Evolutionary conservation across 2,329 filamentous ascomycete species (phyloP).

Genomic region (Ceratocystis variospora): DNA sequence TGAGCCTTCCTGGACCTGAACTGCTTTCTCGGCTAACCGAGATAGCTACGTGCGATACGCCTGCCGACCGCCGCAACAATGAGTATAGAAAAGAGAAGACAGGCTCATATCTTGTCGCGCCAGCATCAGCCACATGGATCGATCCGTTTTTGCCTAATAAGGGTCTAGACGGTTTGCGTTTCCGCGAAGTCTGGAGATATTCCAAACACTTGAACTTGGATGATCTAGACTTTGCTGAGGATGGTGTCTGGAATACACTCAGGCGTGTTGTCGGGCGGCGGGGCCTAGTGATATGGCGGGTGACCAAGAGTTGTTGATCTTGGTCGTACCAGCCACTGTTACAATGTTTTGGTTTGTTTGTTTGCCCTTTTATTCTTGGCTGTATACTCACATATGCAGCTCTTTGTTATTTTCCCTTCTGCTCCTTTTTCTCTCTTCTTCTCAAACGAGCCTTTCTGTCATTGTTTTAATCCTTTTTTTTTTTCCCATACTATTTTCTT

Average conservation of each 20-base stretch:
- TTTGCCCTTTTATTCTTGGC: conserved; percentile 15
- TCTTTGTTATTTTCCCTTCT: too few relatives aligned
- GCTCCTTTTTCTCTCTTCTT: background rate
- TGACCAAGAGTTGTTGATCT: conserved; percentile 44
- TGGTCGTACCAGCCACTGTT: conserved; percentile 7
- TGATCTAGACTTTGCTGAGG: conserved; percentile 65
- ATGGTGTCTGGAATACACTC: conserved; percentile 60
- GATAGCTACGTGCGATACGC: conserved; percentile 49
- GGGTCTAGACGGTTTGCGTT: conserved; percentile 44
- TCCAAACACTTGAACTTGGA: conserved; percentile 59
- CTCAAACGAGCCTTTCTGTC: background rate
- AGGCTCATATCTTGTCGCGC: conserved; percentile 59
- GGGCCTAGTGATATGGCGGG: conserved; percentile 48
- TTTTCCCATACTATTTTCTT: background rate
- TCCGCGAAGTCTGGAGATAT: conserved; percentile 58
- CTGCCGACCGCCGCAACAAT: conserved; percentile 39
- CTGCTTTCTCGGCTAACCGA: conserved; percentile 46
- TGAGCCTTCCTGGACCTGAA: conserved; percentile 50
- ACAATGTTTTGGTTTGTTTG: conserved; percentile 21
- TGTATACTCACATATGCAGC: background rate
- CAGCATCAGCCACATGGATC: conserved; percentile 55
- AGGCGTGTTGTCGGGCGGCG: conserved; percentile 50
- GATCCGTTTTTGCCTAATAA: conserved; percentile 49
- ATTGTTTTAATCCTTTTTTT: background rate
- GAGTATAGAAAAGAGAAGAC: conserved; percentile 48